Conservation (phyloP, 352 stramenopile species). For the Pilasporangium apinafurcum region DNA sequence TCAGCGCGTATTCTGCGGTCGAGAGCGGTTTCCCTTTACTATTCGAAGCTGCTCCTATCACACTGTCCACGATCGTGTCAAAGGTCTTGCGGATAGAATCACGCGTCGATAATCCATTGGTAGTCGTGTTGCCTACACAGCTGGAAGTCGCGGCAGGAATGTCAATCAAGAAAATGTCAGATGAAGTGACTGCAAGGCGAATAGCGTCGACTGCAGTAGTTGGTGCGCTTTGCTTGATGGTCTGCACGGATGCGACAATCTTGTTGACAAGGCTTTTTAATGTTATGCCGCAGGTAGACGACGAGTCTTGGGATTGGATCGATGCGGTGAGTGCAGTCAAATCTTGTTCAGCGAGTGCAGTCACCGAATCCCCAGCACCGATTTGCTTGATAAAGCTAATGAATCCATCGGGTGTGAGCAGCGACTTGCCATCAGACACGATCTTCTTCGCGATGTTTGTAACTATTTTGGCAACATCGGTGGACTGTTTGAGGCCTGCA, state of each 20-base stretch:
- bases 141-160: conserved; percentile 34
- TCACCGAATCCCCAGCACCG: conserved; percentile 1
- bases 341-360: not conserved
- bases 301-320: conserved; percentile 28
- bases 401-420: conserved; percentile 22
- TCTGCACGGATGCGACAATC: conserved; percentile 24
- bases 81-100: conserved; percentile 47
- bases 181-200: conserved; percentile 31
- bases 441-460: conserved; percentile 12
- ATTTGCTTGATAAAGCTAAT: conserved; percentile 18
- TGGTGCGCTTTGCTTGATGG: conserved; percentile 19
- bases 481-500: not conserved
- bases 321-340: conserved; percentile 15
- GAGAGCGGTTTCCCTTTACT: conserved; percentile 10
- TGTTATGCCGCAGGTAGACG: conserved; percentile 31
- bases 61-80: conserved; percentile 45
- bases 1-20: conserved; percentile 17
- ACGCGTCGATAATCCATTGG: conserved; percentile 28
- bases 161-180: conserved; percentile 36
- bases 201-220: conserved; percentile 28
- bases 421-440: conserved; percentile 27
- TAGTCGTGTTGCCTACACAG: conserved; percentile 31
- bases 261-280: conserved; percentile 45
- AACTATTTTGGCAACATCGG: conserved; percentile 3
- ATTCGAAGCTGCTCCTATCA: conserved; percentile 27